Evolutionary conservation across 345 rosid species (phyloP).

Genomic region (Trapa incisa): DNA sequence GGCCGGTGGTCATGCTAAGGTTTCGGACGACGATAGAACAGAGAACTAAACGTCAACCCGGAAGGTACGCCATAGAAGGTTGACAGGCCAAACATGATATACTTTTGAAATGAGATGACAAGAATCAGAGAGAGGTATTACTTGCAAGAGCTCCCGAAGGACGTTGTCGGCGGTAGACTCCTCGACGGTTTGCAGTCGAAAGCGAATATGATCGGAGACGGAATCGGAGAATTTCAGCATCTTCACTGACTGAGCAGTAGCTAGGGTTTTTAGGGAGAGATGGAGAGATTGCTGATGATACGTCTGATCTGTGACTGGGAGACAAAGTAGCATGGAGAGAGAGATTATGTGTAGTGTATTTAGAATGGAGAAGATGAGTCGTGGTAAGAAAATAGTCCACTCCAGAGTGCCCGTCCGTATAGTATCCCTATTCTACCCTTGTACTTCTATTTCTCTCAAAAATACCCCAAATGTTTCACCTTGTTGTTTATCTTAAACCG

Average conservation of each 20-base stretch:
- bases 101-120: not conserved
- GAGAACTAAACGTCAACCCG: not conserved
- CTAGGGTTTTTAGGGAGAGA: slow-evolving; percentile 4
- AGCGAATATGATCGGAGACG: slow-evolving; percentile 52
- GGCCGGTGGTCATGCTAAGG: not conserved
- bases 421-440: too few relatives aligned
- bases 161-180: slow-evolving; percentile 52
- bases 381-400: too few relatives aligned
- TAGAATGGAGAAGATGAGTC: too few relatives aligned
- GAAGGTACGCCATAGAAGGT: too few relatives aligned
- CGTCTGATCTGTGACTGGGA: too few relatives aligned
- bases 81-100: not conserved
- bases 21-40: not conserved
- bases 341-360: too few relatives aligned
- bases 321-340: too few relatives aligned
- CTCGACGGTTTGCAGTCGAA: slow-evolving; percentile 42
- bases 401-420: too few relatives aligned
- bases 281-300: not conserved
- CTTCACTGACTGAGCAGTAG: slow-evolving; percentile 6
- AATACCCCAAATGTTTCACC: too few relatives aligned
- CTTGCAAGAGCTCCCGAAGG: slow-evolving; percentile 53
- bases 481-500: too few relatives aligned
- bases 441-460: too few relatives aligned
- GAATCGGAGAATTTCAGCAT: slow-evolving; percentile 43
- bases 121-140: slow-evolving; percentile 8